Evolutionary conservation across 2,329 filamentous ascomycete genomes (phyloP), one percentile per base, ranked within the genome.

Genomic region (Fusarium verrucosum): DNA sequence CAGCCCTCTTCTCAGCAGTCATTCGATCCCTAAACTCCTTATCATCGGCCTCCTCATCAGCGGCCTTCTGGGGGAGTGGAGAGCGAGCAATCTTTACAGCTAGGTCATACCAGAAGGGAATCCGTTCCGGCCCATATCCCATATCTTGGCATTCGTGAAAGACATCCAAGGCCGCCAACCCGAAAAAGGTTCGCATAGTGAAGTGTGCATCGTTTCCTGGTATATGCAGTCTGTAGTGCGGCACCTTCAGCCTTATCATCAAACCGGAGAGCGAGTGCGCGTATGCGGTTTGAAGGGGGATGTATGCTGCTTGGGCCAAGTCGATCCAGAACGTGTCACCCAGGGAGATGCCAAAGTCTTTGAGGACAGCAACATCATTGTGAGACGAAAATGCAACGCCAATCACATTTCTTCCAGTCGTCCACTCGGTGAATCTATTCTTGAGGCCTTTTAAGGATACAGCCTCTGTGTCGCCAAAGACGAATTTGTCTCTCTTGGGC

Each of bases 81-180:
- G 26, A 37, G n/a, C 17, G 37, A n/a, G 53, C 62, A 20, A 63
- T 47, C 11, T 28, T 49, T n/a, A n/a, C 36, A 26, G 64, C 58
- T n/a, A 50, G 20, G 5, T 20, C 9, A 14, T 49, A 37, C 62
- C 62, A 66, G 6, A 19, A 4, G 10, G 47, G 61, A 10, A 60
- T 19, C n/a, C 14, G 16, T 2, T 22, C 3, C 14, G 14, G n/a
- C 4, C 17, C 13, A 26, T 20, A 8, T 23, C 17, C 22, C 11
- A 28, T 26, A 28, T 37, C 5, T 4, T 43, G 19, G n/a, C 38
- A 26, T 23, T 62, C 36, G 10, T 25, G 42, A 28, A 16, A 26
- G 8, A 49, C 37, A 83, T 76, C 45, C 80, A 80, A 33, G 59
- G 75, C 8, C 82, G 75, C 71, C 79, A 55, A 10, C 76, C 49